A percentile compares a stretch with the other conserved stretches of the same genome.
These are phyloP conservation scores for Sclerotiophoma versabilis DNA, from an alignment of 2,329 filamentous ascomycete species.

Conservation along the genomic window DNA sequence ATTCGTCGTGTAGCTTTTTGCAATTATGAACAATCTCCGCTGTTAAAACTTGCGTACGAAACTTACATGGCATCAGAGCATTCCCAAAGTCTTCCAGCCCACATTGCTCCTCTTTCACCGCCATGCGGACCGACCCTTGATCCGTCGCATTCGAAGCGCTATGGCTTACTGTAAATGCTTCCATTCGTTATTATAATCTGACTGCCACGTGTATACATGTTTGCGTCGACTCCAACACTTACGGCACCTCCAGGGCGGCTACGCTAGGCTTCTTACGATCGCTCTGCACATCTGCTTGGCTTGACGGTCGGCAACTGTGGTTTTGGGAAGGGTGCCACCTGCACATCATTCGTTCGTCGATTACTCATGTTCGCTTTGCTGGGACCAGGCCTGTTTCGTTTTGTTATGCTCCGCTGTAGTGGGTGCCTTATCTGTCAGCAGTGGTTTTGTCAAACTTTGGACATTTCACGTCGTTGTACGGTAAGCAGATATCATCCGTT, in stretches of 20 bases:
- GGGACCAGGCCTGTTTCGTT: conserved; percentile 14
- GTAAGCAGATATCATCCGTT: not conserved
- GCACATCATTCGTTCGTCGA: conserved; percentile 21
- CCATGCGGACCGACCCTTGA: conserved; percentile 1
- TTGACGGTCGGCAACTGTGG: conserved; percentile 9
- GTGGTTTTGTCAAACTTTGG: not conserved
- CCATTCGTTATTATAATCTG: conserved; percentile 11
- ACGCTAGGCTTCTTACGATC: conserved; percentile 9
- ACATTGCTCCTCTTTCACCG: conserved; percentile 3
- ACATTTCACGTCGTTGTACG: not conserved
- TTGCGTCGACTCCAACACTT: conserved; percentile 11
- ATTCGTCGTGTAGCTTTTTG: not conserved
- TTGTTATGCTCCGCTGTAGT: not conserved
- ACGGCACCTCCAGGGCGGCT: conserved; percentile 26
- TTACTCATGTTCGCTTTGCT: conserved; percentile 15
- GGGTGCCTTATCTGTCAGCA: too few relatives aligned
- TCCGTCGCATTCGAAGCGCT: conserved; percentile 2
- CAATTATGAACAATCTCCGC: not conserved
- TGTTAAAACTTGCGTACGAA: too few relatives aligned
- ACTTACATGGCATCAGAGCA: not conserved
- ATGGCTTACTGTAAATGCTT: not conserved
- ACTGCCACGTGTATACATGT: conserved; percentile 26
- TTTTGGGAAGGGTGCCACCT: conserved; percentile 17
- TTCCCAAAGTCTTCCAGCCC: not conserved
- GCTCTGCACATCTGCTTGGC: conserved; percentile 23